These are phyloP conservation scores for Bipolaris sorokiniana DNA, from an alignment of 2,329 filamentous ascomycete species.

Conservation along the genomic window DNA sequence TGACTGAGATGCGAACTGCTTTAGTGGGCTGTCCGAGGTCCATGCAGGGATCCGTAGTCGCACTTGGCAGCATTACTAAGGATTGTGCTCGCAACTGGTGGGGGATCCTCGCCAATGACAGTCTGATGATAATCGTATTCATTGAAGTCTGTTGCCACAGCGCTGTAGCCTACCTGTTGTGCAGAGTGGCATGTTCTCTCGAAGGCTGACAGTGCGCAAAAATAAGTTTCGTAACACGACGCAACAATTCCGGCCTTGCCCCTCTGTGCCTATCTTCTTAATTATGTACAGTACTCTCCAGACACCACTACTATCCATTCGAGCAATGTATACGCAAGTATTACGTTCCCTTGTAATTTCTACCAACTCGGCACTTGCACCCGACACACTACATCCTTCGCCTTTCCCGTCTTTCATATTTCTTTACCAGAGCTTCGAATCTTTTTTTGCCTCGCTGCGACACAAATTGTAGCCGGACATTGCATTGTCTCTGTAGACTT, in stretches of 20 bases:
- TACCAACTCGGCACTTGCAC: neutral
- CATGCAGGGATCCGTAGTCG: slow-evolving; percentile 14
- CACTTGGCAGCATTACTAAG: slow-evolving; percentile 21
- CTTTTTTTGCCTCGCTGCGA: slow-evolving; percentile 5
- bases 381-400: neutral
- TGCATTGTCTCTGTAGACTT: neutral
- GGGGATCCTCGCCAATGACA: neutral
- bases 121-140: neutral
- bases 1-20: slow-evolving; percentile 23
- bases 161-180: neutral
- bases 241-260: neutral
- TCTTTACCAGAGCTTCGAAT: slow-evolving; percentile 5
- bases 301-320: neutral
- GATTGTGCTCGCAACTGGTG: neutral
- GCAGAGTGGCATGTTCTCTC: neutral
- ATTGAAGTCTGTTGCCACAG: neutral
- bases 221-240: neutral
- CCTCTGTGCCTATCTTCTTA: neutral
- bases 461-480: slow-evolving; percentile 1
- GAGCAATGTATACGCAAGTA: neutral
- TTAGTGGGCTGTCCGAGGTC: slow-evolving; percentile 12
- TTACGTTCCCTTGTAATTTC: neutral
- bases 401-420: slow-evolving; percentile 2
- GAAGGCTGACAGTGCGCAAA: neutral
- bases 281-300: too few species aligned